Percentiles rank a stretch among this genome's conserved stretches.
Conservation (phyloP, 495 filamentous ascomycete genomes). For the Usnea hakonensis region DNA sequence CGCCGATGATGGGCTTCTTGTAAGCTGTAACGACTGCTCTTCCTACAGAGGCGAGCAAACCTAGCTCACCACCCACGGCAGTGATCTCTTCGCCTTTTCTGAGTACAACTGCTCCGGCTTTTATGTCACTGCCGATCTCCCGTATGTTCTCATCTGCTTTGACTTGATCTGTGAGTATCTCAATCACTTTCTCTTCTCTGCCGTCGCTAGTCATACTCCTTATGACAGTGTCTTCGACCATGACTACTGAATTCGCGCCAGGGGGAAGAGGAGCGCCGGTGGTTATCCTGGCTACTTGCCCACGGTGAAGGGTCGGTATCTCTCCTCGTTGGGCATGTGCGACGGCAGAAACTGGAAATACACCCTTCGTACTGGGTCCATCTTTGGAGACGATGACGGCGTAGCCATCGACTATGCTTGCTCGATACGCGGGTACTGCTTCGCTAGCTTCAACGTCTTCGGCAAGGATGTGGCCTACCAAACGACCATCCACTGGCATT, state of each 20-base stretch:
- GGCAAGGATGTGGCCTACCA: slow-evolving; percentile 74
- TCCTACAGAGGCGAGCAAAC: slow-evolving; percentile 79
- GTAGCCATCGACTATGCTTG: slow-evolving; percentile 97
- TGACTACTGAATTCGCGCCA: slow-evolving; percentile 85
- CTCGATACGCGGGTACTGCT: slow-evolving; percentile 82
- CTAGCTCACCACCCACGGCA: slow-evolving; percentile 81
- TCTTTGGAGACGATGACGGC: slow-evolving; percentile 61
- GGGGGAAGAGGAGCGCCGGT: slow-evolving; percentile 88
- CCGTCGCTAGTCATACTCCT: slow-evolving; percentile 66
- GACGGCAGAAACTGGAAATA: slow-evolving; percentile 79
- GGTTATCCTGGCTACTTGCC: slow-evolving; percentile 81
- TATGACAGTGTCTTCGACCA: slow-evolving; percentile 91
- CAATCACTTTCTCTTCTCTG: slow-evolving; percentile 75
- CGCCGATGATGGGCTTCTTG: slow-evolving; percentile 68
- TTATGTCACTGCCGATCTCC: slow-evolving; percentile 84
- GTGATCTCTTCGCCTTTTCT: slow-evolving; percentile 69
- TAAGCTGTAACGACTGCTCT: slow-evolving; percentile 65
- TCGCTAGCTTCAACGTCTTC: slow-evolving; percentile 73
- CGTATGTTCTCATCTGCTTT: slow-evolving; percentile 78
- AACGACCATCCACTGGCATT: slow-evolving; percentile 47
- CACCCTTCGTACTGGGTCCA: slow-evolving; percentile 55
- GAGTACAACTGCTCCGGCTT: slow-evolving; percentile 58
- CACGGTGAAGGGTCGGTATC: slow-evolving; percentile 52
- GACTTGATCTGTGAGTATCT: slow-evolving; percentile 72
- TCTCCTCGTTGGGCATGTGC: slow-evolving; percentile 73